Evolutionary conservation across 2,329 filamentous ascomycete species (phyloP).

Genomic region (Colletotrichum coccodes): DNA sequence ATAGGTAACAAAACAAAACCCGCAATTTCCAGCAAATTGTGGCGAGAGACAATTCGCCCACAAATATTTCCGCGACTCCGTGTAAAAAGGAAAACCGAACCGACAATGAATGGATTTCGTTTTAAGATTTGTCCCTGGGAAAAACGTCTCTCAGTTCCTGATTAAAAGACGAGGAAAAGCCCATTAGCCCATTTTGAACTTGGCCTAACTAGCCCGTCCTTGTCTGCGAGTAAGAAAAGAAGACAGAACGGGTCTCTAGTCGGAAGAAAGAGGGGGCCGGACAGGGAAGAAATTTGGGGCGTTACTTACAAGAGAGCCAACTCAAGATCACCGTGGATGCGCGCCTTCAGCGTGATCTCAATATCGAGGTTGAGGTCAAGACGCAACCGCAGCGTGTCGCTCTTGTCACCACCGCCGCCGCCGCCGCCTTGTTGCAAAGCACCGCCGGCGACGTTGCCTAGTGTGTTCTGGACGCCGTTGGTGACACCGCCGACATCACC

Average conservation of each 20-base stretch:
- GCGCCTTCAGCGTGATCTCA: conserved; percentile 86
- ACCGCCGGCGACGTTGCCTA: conserved; percentile 51
- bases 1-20: conserved; percentile 21
- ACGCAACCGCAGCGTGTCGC: conserved; percentile 77
- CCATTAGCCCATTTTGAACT: conserved; percentile 36
- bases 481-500: conserved; percentile 41
- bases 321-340: conserved; percentile 86
- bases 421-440: conserved; percentile 45
- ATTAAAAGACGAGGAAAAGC: conserved; percentile 34
- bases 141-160: conserved; percentile 36
- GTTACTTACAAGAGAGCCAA: conserved; percentile 71
- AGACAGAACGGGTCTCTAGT: conserved; percentile 27
- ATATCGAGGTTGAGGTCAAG: conserved; percentile 86
- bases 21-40: conserved; percentile 16
- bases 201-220: conserved; percentile 37
- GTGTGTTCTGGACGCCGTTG: conserved; percentile 51
- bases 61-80: conserved; percentile 20
- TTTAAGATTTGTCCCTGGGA: conserved; percentile 33
- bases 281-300: conserved; percentile 10
- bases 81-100: conserved; percentile 3
- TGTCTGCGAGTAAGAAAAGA: conserved; percentile 33
- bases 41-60: conserved; percentile 15
- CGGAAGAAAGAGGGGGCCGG: conserved; percentile 18
- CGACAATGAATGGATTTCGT: neutral
- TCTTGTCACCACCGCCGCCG: conserved; percentile 53